Conservation (phyloP, 345 rosid genomes). For the Raphanus raphanistrum region DNA sequence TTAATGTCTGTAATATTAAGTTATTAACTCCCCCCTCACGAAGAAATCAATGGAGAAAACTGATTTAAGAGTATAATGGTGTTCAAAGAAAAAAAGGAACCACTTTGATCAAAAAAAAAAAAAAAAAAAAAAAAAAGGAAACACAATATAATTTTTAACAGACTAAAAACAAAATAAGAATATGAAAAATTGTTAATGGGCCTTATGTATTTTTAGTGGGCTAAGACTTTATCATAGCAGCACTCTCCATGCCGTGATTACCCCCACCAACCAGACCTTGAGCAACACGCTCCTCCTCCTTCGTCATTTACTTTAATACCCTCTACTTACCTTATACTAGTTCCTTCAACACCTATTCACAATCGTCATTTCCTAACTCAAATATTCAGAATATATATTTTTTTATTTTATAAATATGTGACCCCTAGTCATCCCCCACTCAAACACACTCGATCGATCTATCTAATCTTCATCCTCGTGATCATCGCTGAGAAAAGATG, state of each 20-base stretch:
- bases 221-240: neutral
- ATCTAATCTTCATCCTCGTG: conserved; percentile 8
- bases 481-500: conserved; percentile 45
- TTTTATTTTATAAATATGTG: conserved; percentile 6
- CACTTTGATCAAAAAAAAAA: too few relatives aligned
- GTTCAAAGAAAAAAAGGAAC: too few relatives aligned
- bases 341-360: conserved; percentile 5
- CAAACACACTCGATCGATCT: conserved; percentile 35
- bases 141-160: too few relatives aligned
- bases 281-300: conserved; percentile 15
- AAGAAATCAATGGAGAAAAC: too few relatives aligned
- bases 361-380: neutral
- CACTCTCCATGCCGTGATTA: conserved; percentile 1
- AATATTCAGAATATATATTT: neutral
- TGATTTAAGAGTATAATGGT: too few relatives aligned
- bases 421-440: conserved; percentile 29
- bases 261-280: conserved; percentile 28
- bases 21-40: too few relatives aligned
- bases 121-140: too few relatives aligned
- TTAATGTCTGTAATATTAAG: too few relatives aligned
- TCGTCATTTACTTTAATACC: neutral
- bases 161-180: neutral
- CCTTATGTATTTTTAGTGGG: too few relatives aligned
- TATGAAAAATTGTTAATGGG: neutral
- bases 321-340: neutral